Evolutionary conservation across 2,329 filamentous ascomycete genomes (phyloP).

Genomic region (Pseudogymnoascus verrucosus): DNA sequence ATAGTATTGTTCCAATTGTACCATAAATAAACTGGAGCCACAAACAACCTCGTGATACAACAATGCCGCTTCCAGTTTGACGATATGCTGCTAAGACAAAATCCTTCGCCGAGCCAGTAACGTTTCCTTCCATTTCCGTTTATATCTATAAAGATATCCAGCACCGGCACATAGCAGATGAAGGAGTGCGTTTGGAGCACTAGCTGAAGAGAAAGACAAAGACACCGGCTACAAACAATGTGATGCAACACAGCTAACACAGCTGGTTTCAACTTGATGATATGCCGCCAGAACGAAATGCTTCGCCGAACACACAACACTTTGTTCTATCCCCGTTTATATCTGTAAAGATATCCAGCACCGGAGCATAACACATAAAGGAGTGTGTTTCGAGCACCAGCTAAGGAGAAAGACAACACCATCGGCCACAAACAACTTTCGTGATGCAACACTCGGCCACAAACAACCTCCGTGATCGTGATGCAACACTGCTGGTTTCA

Average conservation of each 20-base stretch:
- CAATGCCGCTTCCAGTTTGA: background rate
- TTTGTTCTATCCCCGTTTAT: background rate
- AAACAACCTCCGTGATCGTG: background rate
- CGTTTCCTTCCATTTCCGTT: background rate
- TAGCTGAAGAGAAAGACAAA: background rate
- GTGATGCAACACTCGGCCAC: background rate
- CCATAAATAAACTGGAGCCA: background rate
- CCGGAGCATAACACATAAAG: background rate
- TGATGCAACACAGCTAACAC: background rate
- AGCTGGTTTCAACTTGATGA: background rate
- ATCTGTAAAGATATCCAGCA: background rate
- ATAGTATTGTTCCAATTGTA: background rate
- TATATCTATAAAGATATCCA: background rate
- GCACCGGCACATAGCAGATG: background rate
- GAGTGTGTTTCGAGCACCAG: background rate
- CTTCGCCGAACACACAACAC: background rate
- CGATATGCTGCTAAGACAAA: background rate
- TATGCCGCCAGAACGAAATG: background rate
- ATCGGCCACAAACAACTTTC: background rate
- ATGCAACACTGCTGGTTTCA: background rate
- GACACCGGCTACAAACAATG: background rate
- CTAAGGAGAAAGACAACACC: background rate
- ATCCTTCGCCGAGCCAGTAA: background rate
- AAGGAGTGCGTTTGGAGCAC: background rate
- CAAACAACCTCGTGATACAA: background rate